Evolutionary conservation across 75 land plant genomes (phyloP), one percentile per base, ranked within the genome.

Genomic region (Isoetes taiwanensis): DNA sequence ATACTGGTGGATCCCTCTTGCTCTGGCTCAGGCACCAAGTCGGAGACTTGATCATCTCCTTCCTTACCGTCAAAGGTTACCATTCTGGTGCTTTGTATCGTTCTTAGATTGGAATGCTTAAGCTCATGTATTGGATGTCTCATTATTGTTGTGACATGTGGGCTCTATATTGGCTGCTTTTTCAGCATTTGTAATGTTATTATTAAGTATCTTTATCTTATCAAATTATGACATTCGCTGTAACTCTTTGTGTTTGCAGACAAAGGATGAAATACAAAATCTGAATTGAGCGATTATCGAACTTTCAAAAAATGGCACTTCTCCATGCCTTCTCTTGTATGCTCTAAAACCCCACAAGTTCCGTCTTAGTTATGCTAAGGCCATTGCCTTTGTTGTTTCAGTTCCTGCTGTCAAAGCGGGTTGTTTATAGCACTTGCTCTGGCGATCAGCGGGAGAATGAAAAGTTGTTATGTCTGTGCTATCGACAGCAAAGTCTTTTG

Each of bases 381-480:
- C 8, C 24, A 32, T 28, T 20, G 34, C 23, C n/a, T 9, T 55
- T 69, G 9, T n/a, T 57, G 11, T 66, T 73, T 34, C 82, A 90
- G 97, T 90, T 73, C 93, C 94, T 32, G 58, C 75, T 33, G 87
- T 83, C 14, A 84, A 86, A 86, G 60, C 80, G 75, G 43, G 76
- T 90, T 19, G 94, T 90, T 12, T 90, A 90, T 65, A 90, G 97
- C 74, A 90, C 97, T 11, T 90, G 97, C 58, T 90, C 97, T 30
- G 63, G 82, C 34, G 68, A 86, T 57, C 93, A 86, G 61, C 43
- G 37, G 12, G 97, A 90, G 43, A 86, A 90, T 61, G 97, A 90
- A 60, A 93, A 68, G 97, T 90, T 27, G 58, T 90, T 11, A 57
- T 62, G 35, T 72, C 85, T 1, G 84, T 90, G 48, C 46, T 90